Base-by-base conservation (phyloP, 257 asterid species). In the Prunella vulgaris region DNA sequence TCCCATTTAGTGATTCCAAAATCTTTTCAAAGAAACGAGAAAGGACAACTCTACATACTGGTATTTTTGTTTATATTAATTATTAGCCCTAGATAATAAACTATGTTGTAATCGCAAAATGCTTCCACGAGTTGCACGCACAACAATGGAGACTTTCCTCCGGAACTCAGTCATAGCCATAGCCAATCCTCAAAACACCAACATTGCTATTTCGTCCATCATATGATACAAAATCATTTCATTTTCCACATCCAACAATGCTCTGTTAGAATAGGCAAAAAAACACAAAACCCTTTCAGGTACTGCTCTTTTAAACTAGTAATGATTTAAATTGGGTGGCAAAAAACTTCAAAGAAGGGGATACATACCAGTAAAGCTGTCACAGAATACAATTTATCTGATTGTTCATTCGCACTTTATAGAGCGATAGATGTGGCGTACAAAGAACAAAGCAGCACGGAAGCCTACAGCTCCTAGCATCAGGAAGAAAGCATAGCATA, bases 401-500 rank as follows among this genome's bases (percentile, higher is more conserved):
- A 32, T 12, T 49, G 64, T 20, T 77, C 79, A 90, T 64, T 90
- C 97, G 68, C 97, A 90, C 86, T 90, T 90, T 15, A 87, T 87
- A n/a, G 93, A 87, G 60, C 83, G 89, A 62, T 90, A 90, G 37
- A 90, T 90, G 74, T 90, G 97, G 57, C 97, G 95, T n/a, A 90
- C 93, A 61, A 90, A 90, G 83, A 90, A 86, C 81, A 90, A 53
- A 38, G 97, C 83, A 63, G 97, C 97, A 58, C 97, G 95, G 83
- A 90, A 90, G 7, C 97, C 97, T 28, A 90, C 95, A 42, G 87
- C 81, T 54, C 97, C 97, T 14, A 87, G 97, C 97, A 90, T 84
- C 51, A 90, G 93, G 79, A 90, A 90, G 86, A 90, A 90, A 51
- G 77, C 97, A 58, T 87, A 90, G 87, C 95, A 90, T 10, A 90